Evolutionary conservation across 176 grass and related monocot species (phyloP).

Genomic region (Aegilops bicornis): DNA sequence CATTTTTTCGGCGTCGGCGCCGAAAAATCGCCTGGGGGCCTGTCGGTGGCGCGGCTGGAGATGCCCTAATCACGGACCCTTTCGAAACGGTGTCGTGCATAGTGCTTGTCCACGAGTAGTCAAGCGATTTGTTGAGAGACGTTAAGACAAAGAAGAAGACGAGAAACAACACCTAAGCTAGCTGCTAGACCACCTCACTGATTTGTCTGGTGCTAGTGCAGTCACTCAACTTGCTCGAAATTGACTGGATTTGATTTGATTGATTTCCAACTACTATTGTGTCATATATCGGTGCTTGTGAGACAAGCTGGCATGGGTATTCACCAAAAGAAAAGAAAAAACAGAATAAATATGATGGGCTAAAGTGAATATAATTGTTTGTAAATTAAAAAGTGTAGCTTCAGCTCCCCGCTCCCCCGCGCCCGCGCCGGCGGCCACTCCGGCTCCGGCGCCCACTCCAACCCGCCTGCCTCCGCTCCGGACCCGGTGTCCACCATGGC

Average conservation of each 20-base stretch:
- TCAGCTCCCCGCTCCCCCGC: too few species aligned
- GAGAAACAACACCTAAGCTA: constrained; percentile 4
- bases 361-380: background rate
- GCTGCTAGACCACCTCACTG: constrained; percentile 2
- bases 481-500: too few species aligned
- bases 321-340: background rate
- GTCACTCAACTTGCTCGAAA: background rate
- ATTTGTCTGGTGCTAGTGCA: background rate
- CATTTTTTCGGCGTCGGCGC: too few species aligned
- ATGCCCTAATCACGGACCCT: too few species aligned
- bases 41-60: too few species aligned
- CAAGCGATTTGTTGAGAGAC: background rate
- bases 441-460: too few species aligned
- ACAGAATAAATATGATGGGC: background rate
- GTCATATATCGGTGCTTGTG: background rate
- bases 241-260: background rate
- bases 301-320: background rate
- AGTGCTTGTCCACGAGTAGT: background rate
- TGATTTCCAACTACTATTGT: background rate
- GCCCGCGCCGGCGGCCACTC: too few species aligned
- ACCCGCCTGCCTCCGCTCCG: too few species aligned
- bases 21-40: too few species aligned
- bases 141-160: background rate
- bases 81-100: too few species aligned
- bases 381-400: background rate